Conservation (phyloP, 2,329 filamentous ascomycete species). For the Daldinia eschscholtzii region DNA sequence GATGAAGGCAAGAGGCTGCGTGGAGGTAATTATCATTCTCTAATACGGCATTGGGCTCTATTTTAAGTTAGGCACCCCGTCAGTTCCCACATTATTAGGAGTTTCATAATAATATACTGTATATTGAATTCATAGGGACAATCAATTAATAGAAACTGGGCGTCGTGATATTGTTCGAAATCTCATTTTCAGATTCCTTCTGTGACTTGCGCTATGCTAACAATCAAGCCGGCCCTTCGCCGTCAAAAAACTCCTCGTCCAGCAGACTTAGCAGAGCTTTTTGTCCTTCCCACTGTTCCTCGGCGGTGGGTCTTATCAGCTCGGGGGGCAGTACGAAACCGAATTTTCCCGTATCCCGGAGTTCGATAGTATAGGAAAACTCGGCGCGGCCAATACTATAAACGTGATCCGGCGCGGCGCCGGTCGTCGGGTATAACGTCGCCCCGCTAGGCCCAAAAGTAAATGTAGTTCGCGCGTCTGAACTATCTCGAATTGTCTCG, state of each 20-base stretch:
- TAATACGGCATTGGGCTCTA: no score
- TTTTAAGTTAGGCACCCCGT: neutral
- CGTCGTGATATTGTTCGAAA: neutral
- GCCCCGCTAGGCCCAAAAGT: constrained; percentile 48
- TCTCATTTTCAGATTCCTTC: neutral
- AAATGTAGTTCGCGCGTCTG: constrained; percentile 41
- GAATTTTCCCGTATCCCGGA: constrained; percentile 45
- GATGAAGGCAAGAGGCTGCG: neutral
- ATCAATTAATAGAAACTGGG: neutral
- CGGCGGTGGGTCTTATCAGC: constrained; percentile 44
- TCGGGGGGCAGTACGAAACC: constrained; percentile 49
- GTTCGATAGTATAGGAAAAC: constrained; percentile 49
- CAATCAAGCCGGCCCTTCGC: neutral
- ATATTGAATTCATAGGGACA: no score
- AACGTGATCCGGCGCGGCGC: constrained; percentile 46
- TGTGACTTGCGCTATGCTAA: neutral
- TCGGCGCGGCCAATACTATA: constrained; percentile 45
- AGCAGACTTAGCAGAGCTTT: constrained; percentile 52
- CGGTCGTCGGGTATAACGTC: constrained; percentile 47
- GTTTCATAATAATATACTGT: neutral
- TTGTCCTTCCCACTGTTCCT: constrained; percentile 54
- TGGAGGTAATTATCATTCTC: neutral
- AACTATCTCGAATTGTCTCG: constrained; percentile 53
- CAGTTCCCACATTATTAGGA: neutral
- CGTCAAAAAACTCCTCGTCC: constrained; percentile 52